Base-by-base conservation (phyloP, 2,329 filamentous ascomycete species). In the Arachnopeziza araneosa region DNA sequence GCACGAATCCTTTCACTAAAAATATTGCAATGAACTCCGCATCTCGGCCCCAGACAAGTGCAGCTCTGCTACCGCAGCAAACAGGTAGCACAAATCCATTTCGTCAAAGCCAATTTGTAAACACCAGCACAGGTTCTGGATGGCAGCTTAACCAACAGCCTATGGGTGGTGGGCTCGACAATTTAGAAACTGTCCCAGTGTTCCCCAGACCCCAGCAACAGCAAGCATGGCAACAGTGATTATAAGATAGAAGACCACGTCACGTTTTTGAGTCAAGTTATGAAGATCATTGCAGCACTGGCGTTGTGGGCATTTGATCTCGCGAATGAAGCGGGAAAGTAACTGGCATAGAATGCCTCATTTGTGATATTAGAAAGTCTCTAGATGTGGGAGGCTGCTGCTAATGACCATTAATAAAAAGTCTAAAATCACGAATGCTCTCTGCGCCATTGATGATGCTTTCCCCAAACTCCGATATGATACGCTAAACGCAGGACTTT, bases 21-120 rank as follows among this genome's bases (percentile, higher is more conserved):
- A 80, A 78, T 14, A 65, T 69, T 24, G 57, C 63, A 10, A 57
- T 69, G 57, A 65, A 65, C 55, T n/a, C 64, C 30, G 54, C 60
- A 9, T 61, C 62, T 56, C 61, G 67, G 22, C 68, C 70, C 30
- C 66, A 68, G 56, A 70, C 69, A 6, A 75, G 75, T 36, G 75
- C 74, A 12, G 73, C 26, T 30, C 76, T 95, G 5, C 82, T 82
- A 57, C 85, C 91, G 1, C 91, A 93, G 69, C 83, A 88, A 1
- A 97, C 93, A 0, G 93, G 92, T 9, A 91, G 85, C 69, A 97
- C 93, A 1, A 99, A 99, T 70, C 95, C 95, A 0, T 98, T 98
- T 81, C 84, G 95, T 19, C 92, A 98, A 71, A 91, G 89, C 52
- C 86, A 88, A 3, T 96, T 97, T 73, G 87, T 96, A 56, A 95